These are phyloP conservation scores for Globisporangium splendens DNA, from an alignment of 352 stramenopile genomes.

Conservation along the genomic window DNA sequence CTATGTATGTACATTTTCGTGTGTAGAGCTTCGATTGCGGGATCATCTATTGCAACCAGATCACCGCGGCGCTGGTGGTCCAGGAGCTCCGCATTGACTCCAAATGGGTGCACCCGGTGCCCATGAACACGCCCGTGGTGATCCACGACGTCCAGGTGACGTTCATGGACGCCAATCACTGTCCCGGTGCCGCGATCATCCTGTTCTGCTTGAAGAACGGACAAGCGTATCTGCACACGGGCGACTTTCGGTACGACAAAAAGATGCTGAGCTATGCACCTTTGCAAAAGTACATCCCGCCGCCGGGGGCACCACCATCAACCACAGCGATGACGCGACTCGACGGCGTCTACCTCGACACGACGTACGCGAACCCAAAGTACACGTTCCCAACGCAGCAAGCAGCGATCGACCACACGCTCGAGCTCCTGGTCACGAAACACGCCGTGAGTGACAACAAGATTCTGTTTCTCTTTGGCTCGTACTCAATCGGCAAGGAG, in stretches of 20 bases:
- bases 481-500: constrained; percentile 97
- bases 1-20: background rate
- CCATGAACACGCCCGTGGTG: constrained; percentile 86
- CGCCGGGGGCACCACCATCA: constrained; percentile 2
- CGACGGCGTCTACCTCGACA: constrained; percentile 94
- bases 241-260: constrained; percentile 78
- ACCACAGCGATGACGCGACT: constrained; percentile 26
- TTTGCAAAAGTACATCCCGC: constrained; percentile 43
- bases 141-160: constrained; percentile 90
- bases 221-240: constrained; percentile 90
- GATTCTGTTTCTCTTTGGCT: constrained; percentile 93
- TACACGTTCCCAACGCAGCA: constrained; percentile 93
- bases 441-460: constrained; percentile 66
- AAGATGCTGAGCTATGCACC: constrained; percentile 66
- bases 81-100: constrained; percentile 90
- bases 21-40: constrained; percentile 82
- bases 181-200: constrained; percentile 94
- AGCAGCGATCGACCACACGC: constrained; percentile 50
- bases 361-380: constrained; percentile 94
- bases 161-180: constrained; percentile 96
- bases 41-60: constrained; percentile 94
- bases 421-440: constrained; percentile 53
- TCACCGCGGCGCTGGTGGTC: constrained; percentile 90
- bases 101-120: constrained; percentile 90
- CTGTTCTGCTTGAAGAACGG: constrained; percentile 88